Percentiles rank a stretch among this genome's conserved stretches.
Conservation (phyloP, 1,284 basidiomycete species). For the Marasmius fiardii region DNA sequence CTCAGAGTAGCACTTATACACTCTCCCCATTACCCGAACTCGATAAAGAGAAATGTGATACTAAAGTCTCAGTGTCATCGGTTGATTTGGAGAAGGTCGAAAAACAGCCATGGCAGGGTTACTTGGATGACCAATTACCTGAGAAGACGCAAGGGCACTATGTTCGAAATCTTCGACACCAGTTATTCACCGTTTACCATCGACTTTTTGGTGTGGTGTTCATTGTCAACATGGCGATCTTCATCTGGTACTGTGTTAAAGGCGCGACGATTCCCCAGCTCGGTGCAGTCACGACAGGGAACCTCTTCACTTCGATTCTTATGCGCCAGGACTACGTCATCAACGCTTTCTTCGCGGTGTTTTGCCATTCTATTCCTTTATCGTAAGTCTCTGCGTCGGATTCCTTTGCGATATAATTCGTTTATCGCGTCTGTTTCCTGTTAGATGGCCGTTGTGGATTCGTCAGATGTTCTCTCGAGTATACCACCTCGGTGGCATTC, state of each 20-base stretch:
- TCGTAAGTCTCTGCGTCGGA: constrained; percentile 23
- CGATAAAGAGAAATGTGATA: no score
- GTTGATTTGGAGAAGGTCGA: no score
- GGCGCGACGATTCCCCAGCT: constrained; percentile 31
- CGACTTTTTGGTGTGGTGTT: constrained; percentile 42
- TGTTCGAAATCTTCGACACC: constrained; percentile 39
- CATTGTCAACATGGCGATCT: constrained; percentile 37
- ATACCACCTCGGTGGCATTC: constrained; percentile 41
- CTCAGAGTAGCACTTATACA: no score
- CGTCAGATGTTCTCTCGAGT: constrained; percentile 36
- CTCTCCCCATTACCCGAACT: no score
- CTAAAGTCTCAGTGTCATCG: no score
- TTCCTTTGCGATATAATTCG: neutral
- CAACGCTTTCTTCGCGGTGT: constrained; percentile 38
- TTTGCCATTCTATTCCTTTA: constrained; percentile 28
- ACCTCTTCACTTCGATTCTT: constrained; percentile 37
- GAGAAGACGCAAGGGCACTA: constrained; percentile 36
- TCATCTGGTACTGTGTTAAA: constrained; percentile 32
- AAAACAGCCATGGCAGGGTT: constrained; percentile 20
- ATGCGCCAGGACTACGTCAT: constrained; percentile 46
- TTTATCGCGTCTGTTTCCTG: constrained; percentile 6
- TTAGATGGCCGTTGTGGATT: constrained; percentile 35
- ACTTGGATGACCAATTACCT: constrained; percentile 34
- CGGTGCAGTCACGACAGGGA: constrained; percentile 33
- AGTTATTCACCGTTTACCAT: constrained; percentile 40